Evolutionary conservation across 768 basidiomycete species (phyloP), one percentile per base, ranked within the genome.

Genomic region (Rubroboletus satanas): DNA sequence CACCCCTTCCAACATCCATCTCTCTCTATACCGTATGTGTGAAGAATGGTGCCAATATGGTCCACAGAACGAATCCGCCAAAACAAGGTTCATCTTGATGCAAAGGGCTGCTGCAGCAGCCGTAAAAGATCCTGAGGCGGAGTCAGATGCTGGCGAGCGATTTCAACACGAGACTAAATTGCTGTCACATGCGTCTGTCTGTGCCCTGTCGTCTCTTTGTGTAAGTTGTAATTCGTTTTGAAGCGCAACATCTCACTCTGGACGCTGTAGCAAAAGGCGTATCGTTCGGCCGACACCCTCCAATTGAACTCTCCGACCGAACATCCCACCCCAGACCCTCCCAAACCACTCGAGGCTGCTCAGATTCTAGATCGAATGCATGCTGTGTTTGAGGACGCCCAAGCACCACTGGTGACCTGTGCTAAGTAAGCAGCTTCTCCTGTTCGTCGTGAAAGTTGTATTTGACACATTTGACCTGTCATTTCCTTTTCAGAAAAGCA

Each of bases 31-130:
- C 71, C 83, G 87, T 33, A 74, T 93, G 37, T 94, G 92, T 61
- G 92, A 95, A 70, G 92, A 94, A 63, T 97, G 94, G 94, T 96
- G 93, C 69, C 85, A 91, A 63, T 76, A 88, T 44, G 93, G 91
- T 6, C 79, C 83, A 31, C 84, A 90, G 62, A 78, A 83, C 1
- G 90, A 93, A 57, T 71, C 75, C n/a, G 80, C 82, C 37, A 87
- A 84, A 67, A 87, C 85, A 51, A 79, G 89, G 45, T 73, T 87
- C 41, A 77, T 82, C 26, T 64, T 80, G 52, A 93, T 93, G 83
- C 83, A 90, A 63, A 82, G 81, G 58, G 80, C 83, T 15, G 82
- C 80, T 4, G 75, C 77, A 3, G 77, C 79, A 10, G 79, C 79
- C 0, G 77, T 78, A 37, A 75, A 77, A n/a, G 82, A 83, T 18